Base-by-base conservation (phyloP, 2,329 filamentous ascomycete species). In the Aspergillus fumigatus region DNA sequence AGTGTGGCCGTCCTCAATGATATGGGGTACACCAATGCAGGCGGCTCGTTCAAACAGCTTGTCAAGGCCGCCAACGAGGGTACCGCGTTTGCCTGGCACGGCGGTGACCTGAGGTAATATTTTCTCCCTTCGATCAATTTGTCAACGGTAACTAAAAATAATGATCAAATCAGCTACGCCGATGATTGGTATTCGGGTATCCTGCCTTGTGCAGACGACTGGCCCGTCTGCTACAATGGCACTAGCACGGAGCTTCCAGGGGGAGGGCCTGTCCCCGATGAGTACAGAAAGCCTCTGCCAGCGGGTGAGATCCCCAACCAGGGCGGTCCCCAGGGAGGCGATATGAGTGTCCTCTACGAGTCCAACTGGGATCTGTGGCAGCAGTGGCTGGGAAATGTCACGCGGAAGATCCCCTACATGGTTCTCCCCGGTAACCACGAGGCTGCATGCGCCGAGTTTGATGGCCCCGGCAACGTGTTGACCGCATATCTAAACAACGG, bases 21-120 rank as follows among this genome's bases (percentile, higher is more conserved):
- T 58, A 81, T 82, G 80, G 80, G 80, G 7, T 81, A 81, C 67
- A 81, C 78, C 48, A 82, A 82, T 51, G 80, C 79, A 19, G 65
- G 70, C 1, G 80, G 80, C 17, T 82, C 80, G 1, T 75, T 75
- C 67, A 70, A 75, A 59, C 70, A 80, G 48, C 68, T 82, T 14
- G 64, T 62, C 38, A 61, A 75, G 40, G 76, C 71, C 4, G 72
- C 73, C 41, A 65, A 74, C n/a, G 73, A 79, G n/a, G 77, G 76
- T n/a, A 59, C 73, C 19, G 75, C 75, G 3, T 82, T 82, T 61
- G 77, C 76, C 26, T 82, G 80, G 80, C 80, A 82, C 64, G 79
- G 79, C 40, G 80, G 80, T 50, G 80, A 82, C 58, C 69, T 82
- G 11, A 35, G 32, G 32, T 35, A 35, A 35, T 6, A 35, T 2